These are phyloP conservation scores for Inga laurina DNA, from an alignment of 306 rosid genomes.

Conservation along the genomic window DNA sequence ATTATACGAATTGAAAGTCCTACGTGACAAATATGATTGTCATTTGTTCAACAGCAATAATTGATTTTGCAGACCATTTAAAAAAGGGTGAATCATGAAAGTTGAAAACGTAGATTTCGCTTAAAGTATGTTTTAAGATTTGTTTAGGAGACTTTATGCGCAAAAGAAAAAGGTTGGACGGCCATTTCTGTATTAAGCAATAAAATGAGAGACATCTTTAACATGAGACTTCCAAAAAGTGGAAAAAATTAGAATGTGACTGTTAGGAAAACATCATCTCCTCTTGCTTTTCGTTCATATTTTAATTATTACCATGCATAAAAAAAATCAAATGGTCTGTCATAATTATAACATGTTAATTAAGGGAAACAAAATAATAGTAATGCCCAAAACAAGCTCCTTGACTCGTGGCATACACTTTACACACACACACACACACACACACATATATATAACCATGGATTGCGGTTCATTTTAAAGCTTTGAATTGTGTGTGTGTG, in stretches of 20 bases:
- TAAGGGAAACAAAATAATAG: not conserved
- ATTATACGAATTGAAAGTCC: not conserved
- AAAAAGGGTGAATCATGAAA: not conserved
- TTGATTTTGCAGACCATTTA: not conserved
- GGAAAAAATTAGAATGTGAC: slow-evolving; percentile 13
- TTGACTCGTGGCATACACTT: slow-evolving; percentile 19
- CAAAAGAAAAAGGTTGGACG: not conserved
- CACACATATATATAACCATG: not conserved
- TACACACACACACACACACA: not conserved
- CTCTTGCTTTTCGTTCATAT: slow-evolving; percentile 29
- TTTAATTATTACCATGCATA: not conserved
- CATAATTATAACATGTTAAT: slow-evolving; percentile 9
- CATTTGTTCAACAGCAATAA: not conserved
- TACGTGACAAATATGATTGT: not conserved
- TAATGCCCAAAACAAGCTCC: not conserved
- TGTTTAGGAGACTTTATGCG: not conserved
- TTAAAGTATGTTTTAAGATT: not conserved
- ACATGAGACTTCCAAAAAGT: not conserved
- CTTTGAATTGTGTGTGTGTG: not conserved
- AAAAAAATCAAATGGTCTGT: not conserved
- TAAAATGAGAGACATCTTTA: not conserved
- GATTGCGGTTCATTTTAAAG: not conserved
- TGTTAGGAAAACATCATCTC: not conserved
- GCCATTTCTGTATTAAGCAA: not conserved
- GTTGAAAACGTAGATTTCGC: not conserved